These are phyloP conservation scores for Quercus aquifolioides DNA, from an alignment of 306 rosid species.

Conservation along the genomic window DNA sequence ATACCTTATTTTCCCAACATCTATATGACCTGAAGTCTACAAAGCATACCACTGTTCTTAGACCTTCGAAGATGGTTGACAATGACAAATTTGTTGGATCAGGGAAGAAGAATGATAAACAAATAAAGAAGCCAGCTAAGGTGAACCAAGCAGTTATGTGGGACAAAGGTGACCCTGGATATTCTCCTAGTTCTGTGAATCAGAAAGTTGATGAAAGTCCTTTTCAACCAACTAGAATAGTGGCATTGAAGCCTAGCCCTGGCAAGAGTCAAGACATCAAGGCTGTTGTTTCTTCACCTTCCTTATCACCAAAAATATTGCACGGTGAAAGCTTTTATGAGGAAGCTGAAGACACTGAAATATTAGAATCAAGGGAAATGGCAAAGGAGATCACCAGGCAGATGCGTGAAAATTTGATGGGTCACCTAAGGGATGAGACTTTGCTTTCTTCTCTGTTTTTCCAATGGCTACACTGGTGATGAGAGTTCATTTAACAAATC, in stretches of 20 bases:
- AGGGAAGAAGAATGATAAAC: slow-evolving; percentile 44
- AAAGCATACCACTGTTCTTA: slow-evolving; percentile 71
- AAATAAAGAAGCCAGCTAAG: slow-evolving; percentile 35
- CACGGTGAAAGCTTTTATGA: slow-evolving; percentile 41
- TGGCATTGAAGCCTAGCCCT: slow-evolving; percentile 80
- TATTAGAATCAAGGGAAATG: slow-evolving; percentile 43
- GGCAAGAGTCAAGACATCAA: slow-evolving; percentile 52
- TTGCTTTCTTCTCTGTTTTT: slow-evolving; percentile 59
- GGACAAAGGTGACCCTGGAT: slow-evolving; percentile 42
- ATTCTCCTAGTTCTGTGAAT: slow-evolving; percentile 31
- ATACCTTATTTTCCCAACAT: slow-evolving; percentile 50
- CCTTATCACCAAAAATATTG: slow-evolving; percentile 46
- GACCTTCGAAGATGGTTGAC: slow-evolving; percentile 74
- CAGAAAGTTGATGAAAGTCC: slow-evolving; percentile 57
- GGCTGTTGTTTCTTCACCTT: slow-evolving; percentile 49
- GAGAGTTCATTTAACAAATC: slow-evolving; percentile 83
- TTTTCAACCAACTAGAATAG: slow-evolving; percentile 76
- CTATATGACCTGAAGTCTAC: slow-evolving; percentile 49
- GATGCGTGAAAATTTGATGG: slow-evolving; percentile 50
- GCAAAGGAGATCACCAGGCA: slow-evolving; percentile 49
- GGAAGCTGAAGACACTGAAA: slow-evolving; percentile 48
- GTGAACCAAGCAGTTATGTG: slow-evolving; percentile 38
- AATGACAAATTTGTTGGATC: slow-evolving; percentile 35
- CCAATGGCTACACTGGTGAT: slow-evolving; percentile 75
- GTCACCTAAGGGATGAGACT: slow-evolving; percentile 60